Conservation (phyloP, 1,139 yeast species). For the Barnettozyma hawaiiensis region DNA sequence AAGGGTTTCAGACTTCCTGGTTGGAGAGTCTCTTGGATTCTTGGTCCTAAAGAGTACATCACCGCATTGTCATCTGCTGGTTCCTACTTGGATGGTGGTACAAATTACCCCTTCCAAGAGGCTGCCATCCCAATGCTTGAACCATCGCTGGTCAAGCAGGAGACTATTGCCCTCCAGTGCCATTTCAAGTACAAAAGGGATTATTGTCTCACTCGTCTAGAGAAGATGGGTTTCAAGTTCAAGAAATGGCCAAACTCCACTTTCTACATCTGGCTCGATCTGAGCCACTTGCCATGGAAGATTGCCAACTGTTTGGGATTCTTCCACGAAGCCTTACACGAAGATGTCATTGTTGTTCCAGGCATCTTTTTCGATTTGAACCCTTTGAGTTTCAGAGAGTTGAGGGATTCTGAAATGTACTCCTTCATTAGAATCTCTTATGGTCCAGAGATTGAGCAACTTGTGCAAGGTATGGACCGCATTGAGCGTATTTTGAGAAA, state of each 20-base stretch:
- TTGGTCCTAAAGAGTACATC: slow-evolving; percentile 63
- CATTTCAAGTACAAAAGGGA: slow-evolving; percentile 62
- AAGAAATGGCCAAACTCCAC: slow-evolving; percentile 55
- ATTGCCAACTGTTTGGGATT: slow-evolving; percentile 58
- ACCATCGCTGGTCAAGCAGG: slow-evolving; percentile 45
- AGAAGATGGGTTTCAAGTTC: slow-evolving; percentile 54
- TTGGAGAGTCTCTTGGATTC: slow-evolving; percentile 65
- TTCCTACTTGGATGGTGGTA: slow-evolving; percentile 60
- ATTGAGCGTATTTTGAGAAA: slow-evolving; percentile 51
- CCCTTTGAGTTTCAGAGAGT: slow-evolving; percentile 55
- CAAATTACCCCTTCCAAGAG: slow-evolving; percentile 60
- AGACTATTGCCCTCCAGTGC: slow-evolving; percentile 56
- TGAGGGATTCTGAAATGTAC: slow-evolving; percentile 61
- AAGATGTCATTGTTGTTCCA: slow-evolving; percentile 59
- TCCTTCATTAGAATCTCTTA: slow-evolving; percentile 58
- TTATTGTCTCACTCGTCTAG: slow-evolving; percentile 47
- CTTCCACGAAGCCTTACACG: slow-evolving; percentile 64
- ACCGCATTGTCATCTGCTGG: slow-evolving; percentile 58
- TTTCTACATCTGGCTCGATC: slow-evolving; percentile 59
- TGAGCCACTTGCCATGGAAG: slow-evolving; percentile 54
- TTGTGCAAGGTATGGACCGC: slow-evolving; percentile 62
- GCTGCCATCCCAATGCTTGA: slow-evolving; percentile 56
- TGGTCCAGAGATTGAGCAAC: slow-evolving; percentile 54
- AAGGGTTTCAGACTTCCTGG: slow-evolving; percentile 66
- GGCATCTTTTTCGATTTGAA: slow-evolving; percentile 64